These are phyloP conservation scores for Fusarium buxicola DNA, from an alignment of 2,329 filamentous ascomycete species.

Conservation along the genomic window DNA sequence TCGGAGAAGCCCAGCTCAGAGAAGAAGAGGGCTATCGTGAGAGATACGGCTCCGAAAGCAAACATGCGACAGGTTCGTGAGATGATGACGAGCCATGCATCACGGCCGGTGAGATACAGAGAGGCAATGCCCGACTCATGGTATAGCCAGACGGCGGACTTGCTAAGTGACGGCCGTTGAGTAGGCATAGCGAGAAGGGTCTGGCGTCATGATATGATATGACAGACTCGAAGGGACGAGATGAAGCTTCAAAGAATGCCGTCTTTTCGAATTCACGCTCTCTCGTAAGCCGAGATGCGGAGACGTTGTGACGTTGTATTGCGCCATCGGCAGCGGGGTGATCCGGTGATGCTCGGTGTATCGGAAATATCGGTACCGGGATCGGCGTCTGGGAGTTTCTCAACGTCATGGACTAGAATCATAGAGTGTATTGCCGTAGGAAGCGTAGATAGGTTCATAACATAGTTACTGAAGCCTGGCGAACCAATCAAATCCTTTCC, in stretches of 20 bases:
- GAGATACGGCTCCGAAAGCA: slow-evolving; percentile 70
- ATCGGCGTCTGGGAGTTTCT: slow-evolving; percentile 20
- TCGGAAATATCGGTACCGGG: slow-evolving; percentile 32
- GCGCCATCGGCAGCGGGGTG: slow-evolving; percentile 25
- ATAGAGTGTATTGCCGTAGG: no score
- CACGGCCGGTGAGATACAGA: slow-evolving; percentile 57
- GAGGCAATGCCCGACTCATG: slow-evolving; percentile 62
- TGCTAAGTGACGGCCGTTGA: slow-evolving; percentile 21
- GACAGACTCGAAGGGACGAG: no score
- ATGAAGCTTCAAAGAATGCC: not conserved
- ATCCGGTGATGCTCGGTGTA: slow-evolving; percentile 11
- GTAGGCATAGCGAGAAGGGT: slow-evolving; percentile 10
- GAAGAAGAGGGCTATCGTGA: slow-evolving; percentile 72
- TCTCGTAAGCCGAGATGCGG: not conserved
- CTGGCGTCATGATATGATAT: no score
- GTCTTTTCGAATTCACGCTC: no score
- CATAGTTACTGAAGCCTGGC: not conserved
- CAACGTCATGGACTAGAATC: slow-evolving; percentile 25
- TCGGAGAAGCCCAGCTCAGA: slow-evolving; percentile 66
- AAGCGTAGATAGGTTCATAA: no score
- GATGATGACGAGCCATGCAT: slow-evolving; percentile 48
- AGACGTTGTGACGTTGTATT: not conserved
- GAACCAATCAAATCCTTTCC: slow-evolving; percentile 15
- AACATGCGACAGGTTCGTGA: slow-evolving; percentile 66
- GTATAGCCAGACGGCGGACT: slow-evolving; percentile 48